Evolutionary conservation across 148 eudicot genomes (phyloP).

Genomic region (Silene uniflora): DNA sequence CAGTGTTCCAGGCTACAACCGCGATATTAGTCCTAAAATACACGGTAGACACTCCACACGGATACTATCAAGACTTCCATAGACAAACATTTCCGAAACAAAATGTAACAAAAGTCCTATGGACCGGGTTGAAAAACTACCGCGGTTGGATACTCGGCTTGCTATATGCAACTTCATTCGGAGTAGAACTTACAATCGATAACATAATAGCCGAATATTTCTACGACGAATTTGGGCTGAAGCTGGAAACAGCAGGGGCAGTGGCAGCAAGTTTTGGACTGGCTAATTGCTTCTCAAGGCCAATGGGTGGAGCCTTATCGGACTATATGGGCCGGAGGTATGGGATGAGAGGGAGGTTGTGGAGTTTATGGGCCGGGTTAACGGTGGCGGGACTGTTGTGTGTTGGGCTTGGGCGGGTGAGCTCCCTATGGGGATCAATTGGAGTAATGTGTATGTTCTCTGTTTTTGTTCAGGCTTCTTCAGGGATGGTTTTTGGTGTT

Average conservation of each 20-base stretch:
- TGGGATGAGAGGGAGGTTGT: slow-evolving; percentile 78
- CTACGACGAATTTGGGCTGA: slow-evolving; percentile 52
- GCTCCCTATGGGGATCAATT: slow-evolving; percentile 44
- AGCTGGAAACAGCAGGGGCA: slow-evolving; percentile 55
- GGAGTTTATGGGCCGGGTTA: slow-evolving; percentile 62
- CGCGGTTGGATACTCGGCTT: slow-evolving; percentile 68
- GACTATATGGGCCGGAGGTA: slow-evolving; percentile 47
- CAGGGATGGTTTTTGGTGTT: slow-evolving; percentile 75
- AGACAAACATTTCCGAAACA: slow-evolving; percentile 24
- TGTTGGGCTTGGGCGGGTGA: slow-evolving; percentile 42
- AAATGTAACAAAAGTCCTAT: slow-evolving; percentile 28
- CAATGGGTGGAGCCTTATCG: slow-evolving; percentile 63
- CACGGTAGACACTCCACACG: slow-evolving; percentile 65
- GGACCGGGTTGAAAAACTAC: slow-evolving; percentile 47
- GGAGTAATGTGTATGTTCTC: slow-evolving; percentile 67
- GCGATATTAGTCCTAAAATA: slow-evolving; percentile 48
- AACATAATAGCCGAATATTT: slow-evolving; percentile 75
- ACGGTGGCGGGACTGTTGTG: slow-evolving; percentile 56
- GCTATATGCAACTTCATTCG: slow-evolving; percentile 73
- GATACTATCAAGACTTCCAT: slow-evolving; percentile 49
- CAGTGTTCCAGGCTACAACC: slow-evolving; percentile 44
- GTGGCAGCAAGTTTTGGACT: slow-evolving; percentile 77
- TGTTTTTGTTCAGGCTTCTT: slow-evolving; percentile 70
- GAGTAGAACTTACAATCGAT: slow-evolving; percentile 71
- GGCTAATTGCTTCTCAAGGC: slow-evolving; percentile 63